These are phyloP conservation scores for Diutina catenulata DNA, from an alignment of 1,139 yeast genomes.

Conservation along the genomic window DNA sequence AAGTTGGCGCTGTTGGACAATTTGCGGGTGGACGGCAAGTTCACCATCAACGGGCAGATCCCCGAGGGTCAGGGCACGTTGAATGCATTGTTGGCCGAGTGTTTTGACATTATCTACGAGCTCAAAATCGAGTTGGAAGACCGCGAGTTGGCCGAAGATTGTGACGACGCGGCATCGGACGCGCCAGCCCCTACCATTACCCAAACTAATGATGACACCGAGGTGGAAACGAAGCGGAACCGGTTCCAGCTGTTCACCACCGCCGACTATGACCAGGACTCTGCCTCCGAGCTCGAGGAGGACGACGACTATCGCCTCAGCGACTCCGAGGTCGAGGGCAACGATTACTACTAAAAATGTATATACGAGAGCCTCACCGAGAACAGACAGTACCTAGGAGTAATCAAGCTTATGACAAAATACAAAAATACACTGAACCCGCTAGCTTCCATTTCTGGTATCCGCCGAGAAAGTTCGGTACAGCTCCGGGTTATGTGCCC, in stretches of 20 bases:
- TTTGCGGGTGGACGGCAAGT: slow-evolving; percentile 80
- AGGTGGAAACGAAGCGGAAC: slow-evolving; percentile 34
- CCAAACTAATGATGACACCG: slow-evolving; percentile 10
- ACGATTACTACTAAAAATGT: slow-evolving; percentile 36
- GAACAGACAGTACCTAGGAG: no score
- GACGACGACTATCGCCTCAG: slow-evolving; percentile 18
- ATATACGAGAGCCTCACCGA: no score
- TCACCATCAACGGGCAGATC: slow-evolving; percentile 71
- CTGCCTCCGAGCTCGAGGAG: slow-evolving; percentile 15
- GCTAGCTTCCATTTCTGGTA: no score
- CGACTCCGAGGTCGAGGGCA: slow-evolving; percentile 29
- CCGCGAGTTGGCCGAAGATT: slow-evolving; percentile 28
- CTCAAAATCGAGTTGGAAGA: slow-evolving; percentile 81
- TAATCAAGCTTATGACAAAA: no score
- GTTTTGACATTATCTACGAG: slow-evolving; percentile 88
- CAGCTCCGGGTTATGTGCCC: no score
- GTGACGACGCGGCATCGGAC: slow-evolving; percentile 7
- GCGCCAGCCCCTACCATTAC: slow-evolving; percentile 3
- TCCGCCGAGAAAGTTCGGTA: no score
- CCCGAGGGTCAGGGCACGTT: slow-evolving; percentile 97
- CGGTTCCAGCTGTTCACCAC: slow-evolving; percentile 33
- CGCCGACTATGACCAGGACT: slow-evolving; percentile 35
- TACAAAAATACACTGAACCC: no score
- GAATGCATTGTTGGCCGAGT: slow-evolving; percentile 82
- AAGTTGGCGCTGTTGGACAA: slow-evolving; percentile 85